Evolutionary conservation across 139 green algal genomes (phyloP).

Genomic region (Nannochloris sp.): DNA sequence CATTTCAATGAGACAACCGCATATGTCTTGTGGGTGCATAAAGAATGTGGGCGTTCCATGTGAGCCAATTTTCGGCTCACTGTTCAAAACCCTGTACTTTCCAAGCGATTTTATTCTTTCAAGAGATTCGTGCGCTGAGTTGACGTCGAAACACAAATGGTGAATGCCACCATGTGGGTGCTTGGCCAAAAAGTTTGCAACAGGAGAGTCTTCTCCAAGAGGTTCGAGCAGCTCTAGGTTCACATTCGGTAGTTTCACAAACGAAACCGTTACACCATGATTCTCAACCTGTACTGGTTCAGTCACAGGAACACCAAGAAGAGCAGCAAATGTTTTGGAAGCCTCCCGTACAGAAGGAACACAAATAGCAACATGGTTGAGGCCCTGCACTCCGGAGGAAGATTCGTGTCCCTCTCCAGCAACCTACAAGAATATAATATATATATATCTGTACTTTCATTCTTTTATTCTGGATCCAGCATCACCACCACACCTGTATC

Average conservation of each 20-base stretch:
- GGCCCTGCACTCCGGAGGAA: constrained; percentile 15
- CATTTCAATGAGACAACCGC: constrained; percentile 52
- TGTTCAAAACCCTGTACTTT: constrained; percentile 20
- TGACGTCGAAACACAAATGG: constrained; percentile 58
- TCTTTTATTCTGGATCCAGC: no score
- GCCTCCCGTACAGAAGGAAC: constrained; percentile 42
- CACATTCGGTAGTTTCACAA: constrained; percentile 51
- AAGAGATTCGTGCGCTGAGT: constrained; percentile 8
- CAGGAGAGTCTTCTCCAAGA: constrained; percentile 39
- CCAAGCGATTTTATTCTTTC: constrained; percentile 4
- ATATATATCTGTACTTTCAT: no score
- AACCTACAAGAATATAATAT: no score
- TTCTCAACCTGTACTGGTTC: constrained; percentile 44
- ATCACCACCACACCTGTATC: no score
- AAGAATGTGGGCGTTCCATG: constrained; percentile 54
- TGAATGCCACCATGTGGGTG: constrained; percentile 50
- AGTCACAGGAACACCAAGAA: constrained; percentile 38
- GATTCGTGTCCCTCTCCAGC: neutral
- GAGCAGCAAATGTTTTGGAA: constrained; percentile 30
- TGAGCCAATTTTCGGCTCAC: constrained; percentile 43
- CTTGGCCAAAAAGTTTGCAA: constrained; percentile 41
- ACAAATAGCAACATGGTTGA: constrained; percentile 61
- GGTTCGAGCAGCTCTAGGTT: constrained; percentile 59
- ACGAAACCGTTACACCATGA: constrained; percentile 54
- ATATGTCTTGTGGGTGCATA: constrained; percentile 47